A percentile compares a stretch with the other conserved stretches of the same genome.
Evolutionary conservation across 176 grass and related monocot genomes (phyloP).

Genomic region (Lolium perenne): DNA sequence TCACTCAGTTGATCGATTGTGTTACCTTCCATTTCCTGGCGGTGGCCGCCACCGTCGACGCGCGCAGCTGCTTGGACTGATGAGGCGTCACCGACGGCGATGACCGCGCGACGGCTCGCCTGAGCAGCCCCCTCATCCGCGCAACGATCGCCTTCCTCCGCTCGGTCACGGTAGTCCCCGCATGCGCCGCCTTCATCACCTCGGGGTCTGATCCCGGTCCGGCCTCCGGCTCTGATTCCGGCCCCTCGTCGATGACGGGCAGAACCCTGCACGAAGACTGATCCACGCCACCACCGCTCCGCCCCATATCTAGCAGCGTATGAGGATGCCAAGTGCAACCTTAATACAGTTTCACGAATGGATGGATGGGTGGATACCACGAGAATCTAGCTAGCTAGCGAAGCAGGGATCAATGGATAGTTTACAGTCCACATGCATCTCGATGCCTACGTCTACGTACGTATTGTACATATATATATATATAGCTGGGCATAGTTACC

Average conservation of each 20-base stretch:
- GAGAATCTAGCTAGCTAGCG: not conserved
- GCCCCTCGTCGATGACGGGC: slow-evolving; percentile 34
- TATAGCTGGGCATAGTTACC: not conserved
- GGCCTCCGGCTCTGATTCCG: not conserved
- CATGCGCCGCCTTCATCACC: not conserved
- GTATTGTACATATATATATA: not conserved
- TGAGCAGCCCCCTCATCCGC: slow-evolving; percentile 47
- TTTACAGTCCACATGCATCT: not conserved
- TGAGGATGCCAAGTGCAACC: too few relatives aligned
- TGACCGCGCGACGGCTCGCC: slow-evolving; percentile 28
- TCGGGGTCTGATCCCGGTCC: not conserved
- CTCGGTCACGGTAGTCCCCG: not conserved
- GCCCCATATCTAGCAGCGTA: not conserved
- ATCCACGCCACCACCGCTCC: not conserved
- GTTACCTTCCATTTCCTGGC: slow-evolving; percentile 52
- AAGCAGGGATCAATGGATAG: not conserved
- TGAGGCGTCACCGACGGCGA: not conserved
- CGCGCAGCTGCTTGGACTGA: slow-evolving; percentile 33
- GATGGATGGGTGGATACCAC: too few relatives aligned
- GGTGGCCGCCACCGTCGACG: slow-evolving; percentile 20
- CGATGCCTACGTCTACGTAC: not conserved
- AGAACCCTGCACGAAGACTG: slow-evolving; percentile 26
- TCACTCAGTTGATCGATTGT: not conserved
- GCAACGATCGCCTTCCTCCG: slow-evolving; percentile 42
- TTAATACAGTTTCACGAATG: too few relatives aligned